Conservation (phyloP, 495 filamentous ascomycete species). For the Wilcoxina mikolae region DNA sequence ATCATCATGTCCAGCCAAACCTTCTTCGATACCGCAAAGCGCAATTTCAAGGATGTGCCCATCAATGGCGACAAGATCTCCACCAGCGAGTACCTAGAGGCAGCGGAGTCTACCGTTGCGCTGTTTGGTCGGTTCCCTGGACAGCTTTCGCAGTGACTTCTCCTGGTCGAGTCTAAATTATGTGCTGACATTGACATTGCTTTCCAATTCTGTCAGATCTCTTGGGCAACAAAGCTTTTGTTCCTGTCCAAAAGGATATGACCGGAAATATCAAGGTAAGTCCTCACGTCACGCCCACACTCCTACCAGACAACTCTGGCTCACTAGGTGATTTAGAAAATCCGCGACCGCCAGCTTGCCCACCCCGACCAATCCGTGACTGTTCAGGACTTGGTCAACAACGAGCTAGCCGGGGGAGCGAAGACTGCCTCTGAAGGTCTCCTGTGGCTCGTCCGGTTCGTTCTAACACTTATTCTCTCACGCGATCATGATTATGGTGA, state of each 20-base stretch:
- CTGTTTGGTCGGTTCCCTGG: conserved; percentile 55
- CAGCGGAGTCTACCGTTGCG: conserved; percentile 65
- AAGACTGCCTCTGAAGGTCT: conserved; percentile 77
- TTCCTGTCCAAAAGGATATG: conserved; percentile 79
- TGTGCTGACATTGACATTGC: not conserved
- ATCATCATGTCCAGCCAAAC: conserved; percentile 39
- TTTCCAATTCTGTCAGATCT: conserved; percentile 43
- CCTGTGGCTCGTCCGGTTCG: conserved; percentile 78
- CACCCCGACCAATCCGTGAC: conserved; percentile 62
- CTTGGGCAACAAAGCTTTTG: conserved; percentile 69
- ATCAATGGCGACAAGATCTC: conserved; percentile 55
- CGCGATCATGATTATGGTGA: not conserved
- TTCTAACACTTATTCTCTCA: conserved; percentile 7
- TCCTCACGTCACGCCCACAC: not conserved
- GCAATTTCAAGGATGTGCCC: conserved; percentile 68
- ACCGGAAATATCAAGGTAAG: conserved; percentile 77
- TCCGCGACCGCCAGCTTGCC: conserved; percentile 65
- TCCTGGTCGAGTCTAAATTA: too few relatives aligned
- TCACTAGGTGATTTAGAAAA: conserved; percentile 48
- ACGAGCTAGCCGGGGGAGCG: conserved; percentile 75
- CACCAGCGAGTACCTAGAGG: conserved; percentile 82
- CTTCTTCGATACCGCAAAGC: conserved; percentile 69
- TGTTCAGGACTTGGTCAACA: conserved; percentile 66
- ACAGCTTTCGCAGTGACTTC: too few relatives aligned
- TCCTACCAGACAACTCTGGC: too few relatives aligned